These are phyloP conservation scores for Ogataea haglerorum DNA, from an alignment of 805 yeast species.

Conservation along the genomic window DNA sequence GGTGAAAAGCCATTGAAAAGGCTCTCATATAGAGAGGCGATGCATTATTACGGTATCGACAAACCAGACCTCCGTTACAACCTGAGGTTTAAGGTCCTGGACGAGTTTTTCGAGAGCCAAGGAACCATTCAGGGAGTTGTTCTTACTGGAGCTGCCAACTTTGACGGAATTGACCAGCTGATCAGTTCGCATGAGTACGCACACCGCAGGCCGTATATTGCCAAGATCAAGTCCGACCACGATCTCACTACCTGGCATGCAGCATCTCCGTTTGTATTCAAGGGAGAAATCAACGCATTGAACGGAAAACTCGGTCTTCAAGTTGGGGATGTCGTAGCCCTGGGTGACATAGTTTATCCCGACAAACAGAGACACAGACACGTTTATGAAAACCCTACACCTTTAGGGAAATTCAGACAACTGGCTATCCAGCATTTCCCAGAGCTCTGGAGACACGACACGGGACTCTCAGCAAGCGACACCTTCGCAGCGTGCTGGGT, in stretches of 20 bases:
- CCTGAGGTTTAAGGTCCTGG: conserved; percentile 48
- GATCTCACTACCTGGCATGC: conserved; percentile 45
- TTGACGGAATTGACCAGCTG: conserved; percentile 35
- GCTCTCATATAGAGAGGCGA: conserved; percentile 64
- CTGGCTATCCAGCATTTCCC: conserved; percentile 59
- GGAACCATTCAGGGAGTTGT: conserved; percentile 62
- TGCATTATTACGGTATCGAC: conserved; percentile 80
- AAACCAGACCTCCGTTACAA: conserved; percentile 85
- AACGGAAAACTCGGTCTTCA: conserved; percentile 39
- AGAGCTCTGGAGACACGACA: conserved; percentile 43
- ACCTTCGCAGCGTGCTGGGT: conserved; percentile 74
- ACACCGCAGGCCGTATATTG: conserved; percentile 54
- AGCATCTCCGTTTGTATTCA: conserved; percentile 18
- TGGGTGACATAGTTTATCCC: conserved; percentile 45
- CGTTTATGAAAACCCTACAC: conserved; percentile 91
- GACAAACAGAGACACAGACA: conserved; percentile 6
- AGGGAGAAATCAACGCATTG: conserved; percentile 18
- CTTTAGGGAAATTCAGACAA: conserved; percentile 83
- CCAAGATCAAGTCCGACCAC: conserved; percentile 44
- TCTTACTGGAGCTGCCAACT: conserved; percentile 44
- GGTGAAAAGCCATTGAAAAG: conserved; percentile 26
- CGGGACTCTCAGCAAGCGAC: conserved; percentile 29
- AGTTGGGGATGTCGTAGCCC: conserved; percentile 73
- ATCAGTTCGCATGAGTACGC: conserved; percentile 44
- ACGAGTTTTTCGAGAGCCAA: conserved; percentile 34